Conservation (phyloP, 2,329 filamentous ascomycete species). For the Parafenestella ontariensis region DNA sequence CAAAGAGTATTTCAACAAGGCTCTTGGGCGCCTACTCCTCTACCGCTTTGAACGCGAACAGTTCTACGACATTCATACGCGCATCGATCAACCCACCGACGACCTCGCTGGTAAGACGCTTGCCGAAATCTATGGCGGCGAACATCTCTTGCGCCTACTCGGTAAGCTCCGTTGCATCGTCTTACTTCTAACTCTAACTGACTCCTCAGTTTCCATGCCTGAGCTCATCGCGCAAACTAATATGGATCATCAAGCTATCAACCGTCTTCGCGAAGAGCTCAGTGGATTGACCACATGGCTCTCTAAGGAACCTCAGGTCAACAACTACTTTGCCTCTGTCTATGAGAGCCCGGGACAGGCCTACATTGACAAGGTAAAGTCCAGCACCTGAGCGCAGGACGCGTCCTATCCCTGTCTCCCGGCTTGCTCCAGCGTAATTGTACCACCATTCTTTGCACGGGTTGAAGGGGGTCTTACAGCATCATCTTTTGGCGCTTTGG, state of each 20-base stretch:
- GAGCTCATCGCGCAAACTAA: slow-evolving; percentile 97
- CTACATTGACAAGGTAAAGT: slow-evolving; percentile 72
- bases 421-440: slow-evolving; percentile 6
- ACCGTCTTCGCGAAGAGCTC: slow-evolving; percentile 86
- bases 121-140: slow-evolving; percentile 86
- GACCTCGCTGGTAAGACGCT: slow-evolving; percentile 74
- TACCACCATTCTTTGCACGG: slow-evolving; percentile 23
- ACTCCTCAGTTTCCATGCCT: slow-evolving; percentile 77
- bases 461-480: slow-evolving; percentile 6
- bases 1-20: slow-evolving; percentile 93
- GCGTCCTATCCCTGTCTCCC: neutral
- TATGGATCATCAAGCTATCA: slow-evolving; percentile 92
- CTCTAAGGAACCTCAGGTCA: slow-evolving; percentile 68
- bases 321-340: slow-evolving; percentile 77
- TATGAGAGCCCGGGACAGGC: slow-evolving; percentile 77
- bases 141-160: slow-evolving; percentile 87
- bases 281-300: slow-evolving; percentile 87
- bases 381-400: slow-evolving; percentile 32
- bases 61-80: slow-evolving; percentile 77
- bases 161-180: slow-evolving; percentile 63
- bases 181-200: neutral
- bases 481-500: slow-evolving; percentile 20
- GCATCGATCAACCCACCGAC: slow-evolving; percentile 67
- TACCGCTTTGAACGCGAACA: slow-evolving; percentile 95
- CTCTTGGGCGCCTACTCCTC: slow-evolving; percentile 83